These are phyloP conservation scores for Chlorophyllum brunneum DNA, from an alignment of 768 basidiomycete species.

Conservation along the genomic window DNA sequence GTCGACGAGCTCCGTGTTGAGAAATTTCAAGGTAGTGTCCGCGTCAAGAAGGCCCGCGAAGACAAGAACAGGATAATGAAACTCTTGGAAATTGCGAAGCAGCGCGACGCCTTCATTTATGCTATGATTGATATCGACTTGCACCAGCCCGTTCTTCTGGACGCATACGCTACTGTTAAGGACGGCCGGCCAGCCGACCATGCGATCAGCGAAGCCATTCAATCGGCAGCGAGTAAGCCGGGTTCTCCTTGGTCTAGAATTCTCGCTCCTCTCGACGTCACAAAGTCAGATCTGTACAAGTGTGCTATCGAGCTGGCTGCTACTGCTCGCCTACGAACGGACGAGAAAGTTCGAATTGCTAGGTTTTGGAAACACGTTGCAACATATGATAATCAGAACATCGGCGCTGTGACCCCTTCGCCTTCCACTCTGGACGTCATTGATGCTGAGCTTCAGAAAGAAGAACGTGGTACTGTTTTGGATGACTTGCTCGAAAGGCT, in stretches of 20 bases:
- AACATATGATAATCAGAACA: slow-evolving; percentile 23
- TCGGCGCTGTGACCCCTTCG: slow-evolving; percentile 30
- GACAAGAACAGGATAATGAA: slow-evolving; percentile 23
- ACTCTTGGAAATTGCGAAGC: slow-evolving; percentile 24
- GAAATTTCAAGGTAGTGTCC: background rate
- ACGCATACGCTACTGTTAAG: slow-evolving; percentile 24
- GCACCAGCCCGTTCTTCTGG: slow-evolving; percentile 27
- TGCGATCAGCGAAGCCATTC: slow-evolving; percentile 39
- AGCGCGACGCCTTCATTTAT: slow-evolving; percentile 31
- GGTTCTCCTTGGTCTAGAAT: slow-evolving; percentile 40
- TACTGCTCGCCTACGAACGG: slow-evolving; percentile 38
- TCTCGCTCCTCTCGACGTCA: slow-evolving; percentile 28
- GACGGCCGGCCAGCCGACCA: slow-evolving; percentile 34
- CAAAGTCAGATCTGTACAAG: slow-evolving; percentile 39
- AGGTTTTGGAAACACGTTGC: slow-evolving; percentile 44
- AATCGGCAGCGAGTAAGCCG: slow-evolving; percentile 33
- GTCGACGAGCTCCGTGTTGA: background rate
- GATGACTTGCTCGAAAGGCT: slow-evolving; percentile 1
- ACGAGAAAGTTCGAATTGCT: slow-evolving; percentile 30
- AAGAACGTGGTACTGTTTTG: background rate
- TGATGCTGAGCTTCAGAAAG: slow-evolving; percentile 20
- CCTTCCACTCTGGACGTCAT: slow-evolving; percentile 32
- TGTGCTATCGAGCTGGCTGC: slow-evolving; percentile 43
- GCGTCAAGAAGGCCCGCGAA: slow-evolving; percentile 7
- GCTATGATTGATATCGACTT: slow-evolving; percentile 33